These are phyloP conservation scores for Cydonia oblonga DNA, from an alignment of 331 rosid genomes.

Conservation along the genomic window DNA sequence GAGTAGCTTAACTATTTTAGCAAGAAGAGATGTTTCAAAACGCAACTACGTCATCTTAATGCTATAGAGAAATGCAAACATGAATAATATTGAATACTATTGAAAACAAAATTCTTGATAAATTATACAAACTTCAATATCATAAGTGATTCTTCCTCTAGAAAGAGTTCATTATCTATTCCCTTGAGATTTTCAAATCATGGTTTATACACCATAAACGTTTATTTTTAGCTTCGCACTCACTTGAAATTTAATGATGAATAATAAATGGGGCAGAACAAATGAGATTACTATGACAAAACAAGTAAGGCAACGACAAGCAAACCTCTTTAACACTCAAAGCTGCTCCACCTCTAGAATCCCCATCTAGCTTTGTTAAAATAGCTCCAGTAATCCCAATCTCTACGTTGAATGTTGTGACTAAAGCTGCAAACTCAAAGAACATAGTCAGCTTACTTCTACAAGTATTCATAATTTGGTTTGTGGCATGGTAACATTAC, in stretches of 20 bases:
- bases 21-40: background rate
- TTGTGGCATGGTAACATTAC: background rate
- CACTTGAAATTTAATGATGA: background rate
- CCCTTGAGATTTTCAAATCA: background rate
- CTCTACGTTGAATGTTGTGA: conserved; percentile 88
- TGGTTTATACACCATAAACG: background rate
- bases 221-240: background rate
- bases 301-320: conserved; percentile 1
- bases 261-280: background rate
- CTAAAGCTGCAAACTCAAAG: conserved; percentile 53
- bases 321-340: conserved; percentile 94
- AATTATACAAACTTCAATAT: background rate
- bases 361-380: conserved; percentile 97
- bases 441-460: conserved; percentile 6
- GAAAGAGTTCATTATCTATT: too few relatives aligned
- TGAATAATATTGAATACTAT: too few relatives aligned
- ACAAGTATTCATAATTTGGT: background rate
- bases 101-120: background rate
- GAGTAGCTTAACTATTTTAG: background rate
- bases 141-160: too few relatives aligned
- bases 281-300: background rate
- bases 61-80: background rate
- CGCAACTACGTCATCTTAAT: background rate
- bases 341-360: conserved; percentile 99
- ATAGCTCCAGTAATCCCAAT: conserved; percentile 99